Percentiles rank a stretch among this genome's conserved stretches.
Conservation (phyloP, 2,329 filamentous ascomycete species). For the Curvularia sp. region DNA sequence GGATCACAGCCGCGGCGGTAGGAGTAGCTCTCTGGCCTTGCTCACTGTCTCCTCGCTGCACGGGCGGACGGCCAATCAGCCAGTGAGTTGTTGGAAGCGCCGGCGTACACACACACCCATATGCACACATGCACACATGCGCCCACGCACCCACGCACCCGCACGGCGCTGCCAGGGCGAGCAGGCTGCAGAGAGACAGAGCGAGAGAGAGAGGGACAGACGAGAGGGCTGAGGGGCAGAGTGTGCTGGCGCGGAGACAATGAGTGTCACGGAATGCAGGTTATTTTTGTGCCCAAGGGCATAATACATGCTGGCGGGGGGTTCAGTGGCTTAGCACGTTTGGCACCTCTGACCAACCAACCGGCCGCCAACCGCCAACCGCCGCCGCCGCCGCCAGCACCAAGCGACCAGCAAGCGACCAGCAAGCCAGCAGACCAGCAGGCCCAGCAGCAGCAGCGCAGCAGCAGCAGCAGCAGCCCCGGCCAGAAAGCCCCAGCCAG, state of each 20-base stretch:
- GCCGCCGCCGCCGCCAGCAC: not conserved
- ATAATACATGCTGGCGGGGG: slow-evolving; percentile 22
- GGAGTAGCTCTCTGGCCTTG: too few relatives aligned
- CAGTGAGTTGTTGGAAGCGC: not conserved
- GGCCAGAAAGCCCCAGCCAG: not conserved
- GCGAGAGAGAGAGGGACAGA: too few relatives aligned
- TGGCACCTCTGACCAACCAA: slow-evolving; percentile 15
- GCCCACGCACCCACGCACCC: not conserved
- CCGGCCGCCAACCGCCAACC: slow-evolving; percentile 14
- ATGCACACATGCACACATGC: not conserved
- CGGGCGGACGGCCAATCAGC: slow-evolving; percentile 24
- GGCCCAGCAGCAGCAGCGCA: not conserved
- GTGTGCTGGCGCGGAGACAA: not conserved
- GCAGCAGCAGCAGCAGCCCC: not conserved
- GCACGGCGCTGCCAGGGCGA: slow-evolving; percentile 2
- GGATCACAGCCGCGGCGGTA: slow-evolving; percentile 38
- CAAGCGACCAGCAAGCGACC: not conserved
- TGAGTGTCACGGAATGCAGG: slow-evolving; percentile 33
- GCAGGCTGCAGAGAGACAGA: slow-evolving; percentile 12
- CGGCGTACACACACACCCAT: not conserved
- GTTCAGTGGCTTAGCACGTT: slow-evolving; percentile 20
- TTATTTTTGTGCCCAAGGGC: slow-evolving; percentile 38
- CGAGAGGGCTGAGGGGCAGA: slow-evolving; percentile 9
- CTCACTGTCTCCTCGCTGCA: slow-evolving; percentile 9
- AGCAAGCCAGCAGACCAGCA: not conserved